phyloP scores from a whole-genome alignment of 2,329 filamentous ascomycete species.

The Chrysoporthe deuterocubensis region DNA sequence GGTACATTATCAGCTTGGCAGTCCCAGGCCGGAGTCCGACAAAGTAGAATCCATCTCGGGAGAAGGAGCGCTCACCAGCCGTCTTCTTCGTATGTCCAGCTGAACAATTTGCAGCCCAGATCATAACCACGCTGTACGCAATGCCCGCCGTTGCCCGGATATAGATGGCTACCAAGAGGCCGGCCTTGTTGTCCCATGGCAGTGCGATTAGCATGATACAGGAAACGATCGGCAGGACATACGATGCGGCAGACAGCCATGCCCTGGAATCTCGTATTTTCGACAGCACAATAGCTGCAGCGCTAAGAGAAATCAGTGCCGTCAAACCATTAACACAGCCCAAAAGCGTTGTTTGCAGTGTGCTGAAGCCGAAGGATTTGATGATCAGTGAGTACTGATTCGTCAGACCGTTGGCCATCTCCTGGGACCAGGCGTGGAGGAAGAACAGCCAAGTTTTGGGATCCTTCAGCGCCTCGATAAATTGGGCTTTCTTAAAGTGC shows the following conservation, averaged over 20 bases:
- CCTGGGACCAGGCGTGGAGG: constrained; percentile 33
- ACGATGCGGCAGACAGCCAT: constrained; percentile 31
- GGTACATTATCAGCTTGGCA: background rate
- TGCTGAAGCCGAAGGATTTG: constrained; percentile 48
- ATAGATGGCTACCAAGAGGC: constrained; percentile 43
- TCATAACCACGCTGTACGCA: constrained; percentile 44
- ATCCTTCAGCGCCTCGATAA: constrained; percentile 32
- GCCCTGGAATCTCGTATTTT: constrained; percentile 23
- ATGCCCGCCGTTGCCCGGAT: constrained; percentile 43
- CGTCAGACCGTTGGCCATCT: constrained; percentile 44
- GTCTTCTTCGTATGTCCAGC: constrained; percentile 47
- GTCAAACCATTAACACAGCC: constrained; percentile 28
- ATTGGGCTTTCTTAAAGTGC: constrained; percentile 38
- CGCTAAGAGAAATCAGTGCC: constrained; percentile 18
- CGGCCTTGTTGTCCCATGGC: constrained; percentile 44
- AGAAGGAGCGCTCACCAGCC: constrained; percentile 29
- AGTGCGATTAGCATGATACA: constrained; percentile 42
- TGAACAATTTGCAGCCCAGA: constrained; percentile 43
- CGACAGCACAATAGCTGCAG: constrained; percentile 24
- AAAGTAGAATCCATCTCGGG: background rate
- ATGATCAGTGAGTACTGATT: constrained; percentile 49
- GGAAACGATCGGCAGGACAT: constrained; percentile 41
- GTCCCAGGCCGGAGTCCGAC: background rate
- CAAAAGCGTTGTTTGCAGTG: constrained; percentile 40
- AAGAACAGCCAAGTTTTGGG: constrained; percentile 27